Evolutionary conservation across 345 rosid species (phyloP).

Genomic region (Populus alba): DNA sequence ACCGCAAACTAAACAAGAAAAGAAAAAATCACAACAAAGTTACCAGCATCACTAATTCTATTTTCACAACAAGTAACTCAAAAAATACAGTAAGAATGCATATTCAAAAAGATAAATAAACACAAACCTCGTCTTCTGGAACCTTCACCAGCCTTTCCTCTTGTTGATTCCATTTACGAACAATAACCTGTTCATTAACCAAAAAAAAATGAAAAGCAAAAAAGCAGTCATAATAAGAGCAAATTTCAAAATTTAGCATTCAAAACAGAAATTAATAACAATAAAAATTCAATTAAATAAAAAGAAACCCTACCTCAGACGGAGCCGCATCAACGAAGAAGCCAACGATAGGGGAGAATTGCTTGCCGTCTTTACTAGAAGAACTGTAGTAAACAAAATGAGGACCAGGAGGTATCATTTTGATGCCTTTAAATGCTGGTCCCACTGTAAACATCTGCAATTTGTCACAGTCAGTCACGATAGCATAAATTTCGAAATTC

Average conservation of each 20-base stretch:
- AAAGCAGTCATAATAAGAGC: neutral
- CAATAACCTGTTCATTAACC: slow-evolving; percentile 54
- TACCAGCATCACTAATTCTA: neutral
- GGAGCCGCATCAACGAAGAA: slow-evolving; percentile 60
- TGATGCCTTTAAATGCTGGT: slow-evolving; percentile 76
- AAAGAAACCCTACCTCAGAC: slow-evolving; percentile 44
- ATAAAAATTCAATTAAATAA: neutral
- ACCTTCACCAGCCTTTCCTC: slow-evolving; percentile 64
- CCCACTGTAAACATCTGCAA: slow-evolving; percentile 69
- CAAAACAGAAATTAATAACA: neutral
- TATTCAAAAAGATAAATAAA: neutral
- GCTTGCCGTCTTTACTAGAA: slow-evolving; percentile 78
- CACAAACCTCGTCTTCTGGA: slow-evolving; percentile 77
- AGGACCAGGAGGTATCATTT: slow-evolving; percentile 94
- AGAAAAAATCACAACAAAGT: too few relatives aligned
- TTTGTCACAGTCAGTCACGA: neutral
- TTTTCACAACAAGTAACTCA: neutral
- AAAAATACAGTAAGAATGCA: neutral
- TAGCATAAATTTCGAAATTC: neutral
- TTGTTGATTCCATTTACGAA: slow-evolving; percentile 70
- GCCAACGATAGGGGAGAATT: slow-evolving; percentile 78
- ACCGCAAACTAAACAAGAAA: too few relatives aligned
- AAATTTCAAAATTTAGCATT: neutral
- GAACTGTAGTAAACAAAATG: slow-evolving; percentile 84
- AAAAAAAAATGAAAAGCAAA: slow-evolving; percentile 1